Base-by-base conservation (phyloP, 108 stramenopile genomes). In the Pseudonitzschia delicatissima region DNA sequence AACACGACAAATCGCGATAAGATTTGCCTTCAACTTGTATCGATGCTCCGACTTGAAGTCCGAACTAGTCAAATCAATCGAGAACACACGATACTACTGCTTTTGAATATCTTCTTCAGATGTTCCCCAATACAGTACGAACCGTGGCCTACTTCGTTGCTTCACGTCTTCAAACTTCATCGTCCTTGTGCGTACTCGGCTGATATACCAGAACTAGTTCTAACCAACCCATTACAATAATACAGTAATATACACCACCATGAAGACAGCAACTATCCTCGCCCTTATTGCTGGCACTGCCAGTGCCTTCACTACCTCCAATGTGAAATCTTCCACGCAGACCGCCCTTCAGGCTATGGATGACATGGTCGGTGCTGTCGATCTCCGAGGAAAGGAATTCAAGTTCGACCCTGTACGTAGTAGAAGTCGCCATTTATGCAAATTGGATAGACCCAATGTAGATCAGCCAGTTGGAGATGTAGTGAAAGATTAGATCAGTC, bases 361-460 rank as follows among this genome's bases (percentile, higher is more conserved):
- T 55, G 70, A 73, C 23, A 61, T 61, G 70, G 80, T 85, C 51
- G 77, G 73, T 36, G 64, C 76, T 47, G 83, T 78, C n/a, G 48
- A 76, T 69, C 76, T 84, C 29, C 82, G 86, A 36, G 81, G 82
- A 28, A 80, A 86, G 55, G 78, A 79, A 36, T 75, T 75, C 29
- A 78, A 85, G 64, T 90, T 79, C 53, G 87, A 92, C 60, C 91
- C 91, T 51, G 64, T 68, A 64, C 86, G 87, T 55, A 28, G 15
- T 15, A 15, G 11, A 42, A 42, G 11, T 15, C 40, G 11, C 11
- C n/a, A n/a, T n/a, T 42, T 42, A 42, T 44, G 71, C 83, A 57
- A 57, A 85, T 11, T 83, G 82, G 83, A 77, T 80, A 64, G 60
- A 57, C 53, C 7, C 44, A 11, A 18, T 62, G 1, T 40, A 32